Evolutionary conservation across 805 yeast genomes (phyloP), one percentile per base, ranked within the genome.

Genomic region (Candida oleophila): DNA sequence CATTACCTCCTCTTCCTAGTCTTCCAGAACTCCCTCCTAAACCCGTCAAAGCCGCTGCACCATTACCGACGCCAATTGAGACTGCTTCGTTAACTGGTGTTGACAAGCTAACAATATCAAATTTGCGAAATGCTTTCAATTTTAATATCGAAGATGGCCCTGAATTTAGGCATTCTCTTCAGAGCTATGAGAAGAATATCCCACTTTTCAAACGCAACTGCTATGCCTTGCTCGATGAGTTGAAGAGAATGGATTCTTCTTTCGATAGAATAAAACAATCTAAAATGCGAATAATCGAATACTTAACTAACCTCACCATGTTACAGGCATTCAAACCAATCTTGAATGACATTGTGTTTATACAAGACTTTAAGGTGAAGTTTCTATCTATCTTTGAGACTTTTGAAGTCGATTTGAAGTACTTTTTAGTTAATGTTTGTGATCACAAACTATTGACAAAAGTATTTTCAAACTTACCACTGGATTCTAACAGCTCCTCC

Each of bases 131-230:
- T 33, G 69, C 60, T 3, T 71, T 69, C 47, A 59, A 51, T 30
- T 70, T 71, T 46, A 61, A 56, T 33, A 55, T 69, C 15, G 73
- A 71, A 40, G 77, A 73, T 50, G 77, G 77, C 0, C 77, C 77
- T 3, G 74, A 70, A 42, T 71, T 72, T 44, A 52, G 77, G 22
- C 63, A 55, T 18, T 48, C 63, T 3, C 56, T 73, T 36, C 51
- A 50, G 5, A 54, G 51, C n/a, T 66, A 68, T 47, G 76, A 72
- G 49, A 47, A 55, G 12, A 49, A 53, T 3, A 49, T 69, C 4
- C 71, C 73, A 0, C 39, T 44, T 7, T 62, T 68, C 45, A 63
- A 58, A 37, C 60, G 56, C 30, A 53, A 57, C 3, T 56, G 61
- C 41, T 43, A 48, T 3, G 44, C 41, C 9, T 46, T 71, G 8